Conservation (phyloP, 2,329 filamentous ascomycete genomes). For the Fusarium chuoi region DNA sequence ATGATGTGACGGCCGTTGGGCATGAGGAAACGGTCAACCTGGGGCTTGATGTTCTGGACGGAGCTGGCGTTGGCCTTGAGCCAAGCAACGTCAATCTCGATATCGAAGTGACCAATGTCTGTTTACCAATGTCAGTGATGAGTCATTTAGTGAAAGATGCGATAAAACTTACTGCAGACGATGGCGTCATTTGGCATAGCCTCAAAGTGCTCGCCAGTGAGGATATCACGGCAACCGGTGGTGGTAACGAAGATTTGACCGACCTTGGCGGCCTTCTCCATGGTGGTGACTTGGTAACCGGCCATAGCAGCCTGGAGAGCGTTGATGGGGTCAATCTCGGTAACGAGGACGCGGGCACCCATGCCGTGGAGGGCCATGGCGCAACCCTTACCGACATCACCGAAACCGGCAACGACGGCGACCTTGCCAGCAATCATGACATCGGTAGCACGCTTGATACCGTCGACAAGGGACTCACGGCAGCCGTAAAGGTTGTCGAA, state of each 20-base stretch:
- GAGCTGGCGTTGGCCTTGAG: constrained; percentile 95
- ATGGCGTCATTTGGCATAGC: constrained; percentile 97
- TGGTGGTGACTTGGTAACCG: constrained; percentile 95
- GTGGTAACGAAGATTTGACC: constrained; percentile 99
- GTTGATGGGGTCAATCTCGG: constrained; percentile 99
- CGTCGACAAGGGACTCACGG: constrained; percentile 97
- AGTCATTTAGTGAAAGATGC: constrained; percentile 3
- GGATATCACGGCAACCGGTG: constrained; percentile 98
- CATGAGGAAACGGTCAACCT: constrained; percentile 98
- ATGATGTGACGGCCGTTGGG: constrained; percentile 95
- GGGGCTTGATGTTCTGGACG: constrained; percentile 99
- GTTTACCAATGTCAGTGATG: constrained; percentile 24
- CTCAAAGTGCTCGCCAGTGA: constrained; percentile 92
- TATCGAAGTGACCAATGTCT: constrained; percentile 99
- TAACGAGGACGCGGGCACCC: constrained; percentile 96
- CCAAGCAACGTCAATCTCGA: constrained; percentile 99
- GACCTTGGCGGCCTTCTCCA: constrained; percentile 90
- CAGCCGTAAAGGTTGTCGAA: constrained; percentile 99
- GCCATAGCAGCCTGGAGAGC: constrained; percentile 98
- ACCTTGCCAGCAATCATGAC: constrained; percentile 99
- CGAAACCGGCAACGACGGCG: constrained; percentile 95
- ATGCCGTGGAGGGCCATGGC: constrained; percentile 95
- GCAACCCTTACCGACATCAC: constrained; percentile 99
- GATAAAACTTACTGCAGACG: constrained; percentile 80
- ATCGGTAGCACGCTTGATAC: constrained; percentile 99